phyloP scores from a whole-genome alignment of 495 filamentous ascomycete genomes.

The Podospora pseudoanserina region DNA sequence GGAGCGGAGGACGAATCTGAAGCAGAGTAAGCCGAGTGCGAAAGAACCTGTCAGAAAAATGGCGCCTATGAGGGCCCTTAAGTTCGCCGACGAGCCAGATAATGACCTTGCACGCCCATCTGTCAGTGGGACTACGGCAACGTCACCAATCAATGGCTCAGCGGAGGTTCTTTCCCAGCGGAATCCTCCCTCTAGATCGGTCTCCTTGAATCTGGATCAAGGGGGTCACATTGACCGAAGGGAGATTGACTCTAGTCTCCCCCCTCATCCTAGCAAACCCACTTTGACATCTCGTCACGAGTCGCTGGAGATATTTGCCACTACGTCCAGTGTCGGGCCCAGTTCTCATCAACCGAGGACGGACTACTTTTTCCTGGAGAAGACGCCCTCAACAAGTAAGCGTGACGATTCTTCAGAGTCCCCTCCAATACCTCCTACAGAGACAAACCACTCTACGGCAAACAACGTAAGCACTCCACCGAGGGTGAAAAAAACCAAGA shows the following conservation, averaged over 20 bases:
- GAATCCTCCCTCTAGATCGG: not conserved
- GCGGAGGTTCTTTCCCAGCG: not conserved
- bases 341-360: not conserved
- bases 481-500: not conserved
- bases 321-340: too few species aligned
- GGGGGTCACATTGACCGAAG: not conserved
- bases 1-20: not conserved
- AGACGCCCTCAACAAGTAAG: not conserved
- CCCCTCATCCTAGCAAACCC: not conserved
- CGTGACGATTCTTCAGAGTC: not conserved
- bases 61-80: not conserved
- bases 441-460: not conserved
- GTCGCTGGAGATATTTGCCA: not conserved
- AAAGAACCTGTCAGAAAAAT: not conserved
- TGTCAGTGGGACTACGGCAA: not conserved
- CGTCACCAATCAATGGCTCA: not conserved
- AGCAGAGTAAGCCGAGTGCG: not conserved
- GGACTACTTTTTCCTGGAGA: not conserved
- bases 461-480: not conserved
- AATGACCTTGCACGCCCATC: not conserved
- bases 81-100: not conserved
- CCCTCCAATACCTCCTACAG: not conserved
- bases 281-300: not conserved
- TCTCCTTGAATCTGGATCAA: not conserved
- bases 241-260: not conserved